Percentiles rank a stretch among this genome's conserved stretches.
These are phyloP conservation scores for Venturia effusa DNA, from an alignment of 2,329 filamentous ascomycete genomes.

Conservation along the genomic window DNA sequence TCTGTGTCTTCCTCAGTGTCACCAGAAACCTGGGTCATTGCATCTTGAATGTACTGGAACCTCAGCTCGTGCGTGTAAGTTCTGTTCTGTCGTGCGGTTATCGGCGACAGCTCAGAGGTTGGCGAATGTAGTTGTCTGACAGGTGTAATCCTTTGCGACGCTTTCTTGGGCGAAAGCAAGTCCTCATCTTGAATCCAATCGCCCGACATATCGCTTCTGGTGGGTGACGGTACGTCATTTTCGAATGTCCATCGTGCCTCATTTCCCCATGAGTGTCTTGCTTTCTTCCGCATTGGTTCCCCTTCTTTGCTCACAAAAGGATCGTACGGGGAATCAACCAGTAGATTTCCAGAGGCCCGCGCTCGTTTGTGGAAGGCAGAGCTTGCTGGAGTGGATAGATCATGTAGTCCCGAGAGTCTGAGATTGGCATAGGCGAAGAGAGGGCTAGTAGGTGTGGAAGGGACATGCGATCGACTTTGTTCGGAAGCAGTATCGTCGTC, in stretches of 20 bases:
- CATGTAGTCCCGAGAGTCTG: conserved; percentile 1
- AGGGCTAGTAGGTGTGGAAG: conserved; percentile 14
- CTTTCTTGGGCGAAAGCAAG: not conserved
- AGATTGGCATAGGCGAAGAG: not conserved
- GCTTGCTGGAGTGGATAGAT: not conserved
- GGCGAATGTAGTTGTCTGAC: not conserved
- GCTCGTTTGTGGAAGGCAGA: conserved; percentile 42
- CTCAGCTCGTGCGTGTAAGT: not conserved
- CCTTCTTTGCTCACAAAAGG: conserved; percentile 47
- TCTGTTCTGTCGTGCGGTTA: not conserved
- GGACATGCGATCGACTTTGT: conserved; percentile 11
- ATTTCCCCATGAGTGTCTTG: conserved; percentile 57
- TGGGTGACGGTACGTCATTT: conserved; percentile 61
- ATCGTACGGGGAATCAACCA: conserved; percentile 54
- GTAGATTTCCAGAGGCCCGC: conserved; percentile 56
- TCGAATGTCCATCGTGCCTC: conserved; percentile 64
- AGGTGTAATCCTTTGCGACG: not conserved
- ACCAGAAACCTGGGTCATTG: not conserved
- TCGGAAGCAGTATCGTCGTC: conserved; percentile 22
- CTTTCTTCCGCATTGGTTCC: conserved; percentile 46
- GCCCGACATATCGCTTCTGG: conserved; percentile 30
- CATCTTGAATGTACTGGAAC: conserved; percentile 4
- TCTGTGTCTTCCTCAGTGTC: conserved; percentile 9
- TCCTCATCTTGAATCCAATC: conserved; percentile 8
- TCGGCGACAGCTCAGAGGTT: not conserved